Percentiles rank a stretch among this genome's conserved stretches.
These are phyloP conservation scores for Ziziphus jujuba DNA, from an alignment of 306 rosid genomes.

Conservation along the genomic window DNA sequence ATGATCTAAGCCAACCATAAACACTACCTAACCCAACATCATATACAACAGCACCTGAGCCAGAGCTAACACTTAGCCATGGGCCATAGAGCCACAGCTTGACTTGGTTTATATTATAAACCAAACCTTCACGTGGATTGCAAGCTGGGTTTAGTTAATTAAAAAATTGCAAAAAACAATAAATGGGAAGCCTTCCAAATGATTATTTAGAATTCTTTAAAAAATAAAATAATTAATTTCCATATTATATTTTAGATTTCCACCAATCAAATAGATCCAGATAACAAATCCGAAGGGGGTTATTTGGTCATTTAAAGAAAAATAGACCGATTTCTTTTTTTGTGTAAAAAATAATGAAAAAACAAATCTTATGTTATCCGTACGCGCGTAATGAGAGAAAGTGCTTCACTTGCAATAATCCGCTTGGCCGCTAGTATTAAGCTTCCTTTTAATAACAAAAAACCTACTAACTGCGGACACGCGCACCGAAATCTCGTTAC, in stretches of 20 bases:
- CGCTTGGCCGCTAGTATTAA: neutral
- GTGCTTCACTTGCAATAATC: neutral
- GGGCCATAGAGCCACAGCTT: neutral
- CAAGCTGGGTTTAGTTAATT: slow-evolving; percentile 12
- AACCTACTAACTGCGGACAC: neutral
- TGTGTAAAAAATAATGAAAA: neutral
- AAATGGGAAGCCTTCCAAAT: neutral
- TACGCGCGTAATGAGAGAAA: slow-evolving; percentile 42
- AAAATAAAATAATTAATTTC: too few relatives aligned
- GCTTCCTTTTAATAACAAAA: too few relatives aligned
- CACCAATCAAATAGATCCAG: neutral
- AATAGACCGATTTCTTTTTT: neutral
- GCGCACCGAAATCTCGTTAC: too few relatives aligned
- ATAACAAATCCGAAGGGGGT: slow-evolving; percentile 13
- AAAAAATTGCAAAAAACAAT: neutral
- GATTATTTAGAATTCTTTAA: neutral
- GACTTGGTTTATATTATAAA: neutral
- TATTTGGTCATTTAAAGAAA: slow-evolving; percentile 15
- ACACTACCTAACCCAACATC: neutral
- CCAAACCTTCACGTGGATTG: slow-evolving; percentile 28
- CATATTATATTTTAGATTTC: too few relatives aligned
- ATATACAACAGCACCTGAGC: slow-evolving; percentile 1
- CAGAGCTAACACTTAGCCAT: neutral
- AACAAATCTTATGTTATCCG: slow-evolving; percentile 1
- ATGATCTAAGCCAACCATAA: neutral